Evolutionary conservation across 2,329 filamentous ascomycete species (phyloP).

Genomic region (Paecilomyces formosus): DNA sequence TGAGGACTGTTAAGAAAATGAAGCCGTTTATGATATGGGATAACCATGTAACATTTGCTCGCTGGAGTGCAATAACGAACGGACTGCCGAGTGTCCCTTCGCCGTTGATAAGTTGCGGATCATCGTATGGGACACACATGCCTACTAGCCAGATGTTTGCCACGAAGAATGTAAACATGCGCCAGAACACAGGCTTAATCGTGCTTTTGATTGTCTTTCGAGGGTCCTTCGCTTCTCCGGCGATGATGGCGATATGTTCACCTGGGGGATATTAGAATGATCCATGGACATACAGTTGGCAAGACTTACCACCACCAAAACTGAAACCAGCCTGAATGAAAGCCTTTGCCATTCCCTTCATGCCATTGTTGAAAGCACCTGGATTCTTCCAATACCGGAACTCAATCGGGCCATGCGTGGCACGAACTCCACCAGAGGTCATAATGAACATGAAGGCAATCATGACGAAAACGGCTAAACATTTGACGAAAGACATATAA

Average conservation of each 20-base stretch:
- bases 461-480: constrained; percentile 21
- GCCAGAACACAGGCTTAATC: constrained; percentile 24
- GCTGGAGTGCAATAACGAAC: constrained; percentile 21
- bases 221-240: constrained; percentile 22
- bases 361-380: constrained; percentile 21
- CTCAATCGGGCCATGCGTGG: constrained; percentile 24
- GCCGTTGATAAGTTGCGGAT: constrained; percentile 18
- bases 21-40: constrained; percentile 26
- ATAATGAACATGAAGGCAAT: constrained; percentile 30
- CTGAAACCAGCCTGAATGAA: constrained; percentile 28
- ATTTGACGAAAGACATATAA: constrained; percentile 24
- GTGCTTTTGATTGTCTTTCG: constrained; percentile 22
- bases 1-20: constrained; percentile 27
- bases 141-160: constrained; percentile 29
- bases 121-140: constrained; percentile 25
- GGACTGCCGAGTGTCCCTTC: constrained; percentile 23
- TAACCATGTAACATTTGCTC: constrained; percentile 21
- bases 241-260: constrained; percentile 26
- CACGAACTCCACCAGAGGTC: constrained; percentile 24
- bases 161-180: constrained; percentile 28
- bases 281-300: not conserved
- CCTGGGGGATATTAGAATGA: constrained; percentile 6
- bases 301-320: constrained; percentile 18
- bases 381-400: constrained; percentile 23
- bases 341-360: constrained; percentile 27